Percentiles rank a stretch among this genome's conserved stretches.
Conservation (phyloP, 176 grass and related monocot genomes). For the Juncus inflexus region DNA sequence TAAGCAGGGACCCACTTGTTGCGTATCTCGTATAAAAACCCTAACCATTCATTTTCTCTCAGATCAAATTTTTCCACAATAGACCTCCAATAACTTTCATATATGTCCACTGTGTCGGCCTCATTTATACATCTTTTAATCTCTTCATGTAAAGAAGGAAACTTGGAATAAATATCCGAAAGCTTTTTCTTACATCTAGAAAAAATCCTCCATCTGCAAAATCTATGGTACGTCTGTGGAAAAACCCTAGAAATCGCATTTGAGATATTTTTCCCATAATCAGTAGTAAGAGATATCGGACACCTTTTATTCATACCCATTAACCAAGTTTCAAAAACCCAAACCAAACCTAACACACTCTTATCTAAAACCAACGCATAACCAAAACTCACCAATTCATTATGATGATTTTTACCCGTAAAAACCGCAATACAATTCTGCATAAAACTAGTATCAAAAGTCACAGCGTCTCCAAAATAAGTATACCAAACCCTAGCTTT, state of each 20-base stretch:
- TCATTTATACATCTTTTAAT: constrained; percentile 68
- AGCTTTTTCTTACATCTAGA: constrained; percentile 89
- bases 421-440: constrained; percentile 78
- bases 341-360: constrained; percentile 56
- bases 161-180: constrained; percentile 56
- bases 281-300: constrained; percentile 73
- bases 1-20: constrained; percentile 87
- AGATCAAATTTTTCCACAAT: constrained; percentile 77
- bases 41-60: constrained; percentile 71
- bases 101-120: constrained; percentile 46
- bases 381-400: constrained; percentile 72
- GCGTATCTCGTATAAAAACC: constrained; percentile 50
- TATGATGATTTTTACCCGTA: constrained; percentile 76
- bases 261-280: constrained; percentile 65
- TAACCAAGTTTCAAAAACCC: constrained; percentile 87
- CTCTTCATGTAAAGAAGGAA: constrained; percentile 62
- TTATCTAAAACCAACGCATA: constrained; percentile 81
- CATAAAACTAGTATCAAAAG: constrained; percentile 71
- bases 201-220: constrained; percentile 88
- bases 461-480: constrained; percentile 87
- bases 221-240: constrained; percentile 73
- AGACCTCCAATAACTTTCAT: constrained; percentile 71
- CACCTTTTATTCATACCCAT: constrained; percentile 56
- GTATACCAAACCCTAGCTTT: constrained; percentile 74
- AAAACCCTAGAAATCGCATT: constrained; percentile 64